Percentiles rank a stretch among this genome's conserved stretches.
Conservation (phyloP, 1,139 yeast species). For the Geotrichum europaeum region DNA sequence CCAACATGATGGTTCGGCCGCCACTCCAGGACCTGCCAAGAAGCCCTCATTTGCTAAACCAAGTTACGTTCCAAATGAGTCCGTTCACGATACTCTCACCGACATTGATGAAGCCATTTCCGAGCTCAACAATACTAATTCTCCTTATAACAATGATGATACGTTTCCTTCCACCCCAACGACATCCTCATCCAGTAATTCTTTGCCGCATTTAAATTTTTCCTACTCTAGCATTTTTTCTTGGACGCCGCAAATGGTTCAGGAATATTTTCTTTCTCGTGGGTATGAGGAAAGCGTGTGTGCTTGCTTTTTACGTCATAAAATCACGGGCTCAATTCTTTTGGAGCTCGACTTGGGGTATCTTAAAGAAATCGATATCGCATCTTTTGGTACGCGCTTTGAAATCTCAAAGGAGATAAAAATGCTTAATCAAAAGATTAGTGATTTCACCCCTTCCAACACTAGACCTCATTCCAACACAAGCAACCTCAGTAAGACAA, state of each 20-base stretch:
- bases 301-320: constrained; percentile 76
- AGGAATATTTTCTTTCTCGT: constrained; percentile 61
- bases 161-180: not conserved
- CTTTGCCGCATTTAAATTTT: not conserved
- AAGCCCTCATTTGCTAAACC: constrained; percentile 5
- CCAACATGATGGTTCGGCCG: not conserved
- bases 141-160: constrained; percentile 22
- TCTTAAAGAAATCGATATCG: constrained; percentile 84
- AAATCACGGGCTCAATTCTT: constrained; percentile 79
- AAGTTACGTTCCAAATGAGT: constrained; percentile 26
- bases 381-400: constrained; percentile 91
- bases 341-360: constrained; percentile 80
- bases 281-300: constrained; percentile 74
- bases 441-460: constrained; percentile 2
- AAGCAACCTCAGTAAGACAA: constrained; percentile 4
- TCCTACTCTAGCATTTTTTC: constrained; percentile 26
- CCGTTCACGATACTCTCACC: constrained; percentile 56
- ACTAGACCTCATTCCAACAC: constrained; percentile 1
- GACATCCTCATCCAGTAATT: constrained; percentile 6
- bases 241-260: constrained; percentile 90
- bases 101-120: constrained; percentile 83
- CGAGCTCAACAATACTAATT: constrained; percentile 42
- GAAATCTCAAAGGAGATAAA: constrained; percentile 88
- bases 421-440: constrained; percentile 39
- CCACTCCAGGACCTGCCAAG: not conserved